phyloP scores from a whole-genome alignment of 176 grass and related monocot species.

The Elymus sibiricus region DNA sequence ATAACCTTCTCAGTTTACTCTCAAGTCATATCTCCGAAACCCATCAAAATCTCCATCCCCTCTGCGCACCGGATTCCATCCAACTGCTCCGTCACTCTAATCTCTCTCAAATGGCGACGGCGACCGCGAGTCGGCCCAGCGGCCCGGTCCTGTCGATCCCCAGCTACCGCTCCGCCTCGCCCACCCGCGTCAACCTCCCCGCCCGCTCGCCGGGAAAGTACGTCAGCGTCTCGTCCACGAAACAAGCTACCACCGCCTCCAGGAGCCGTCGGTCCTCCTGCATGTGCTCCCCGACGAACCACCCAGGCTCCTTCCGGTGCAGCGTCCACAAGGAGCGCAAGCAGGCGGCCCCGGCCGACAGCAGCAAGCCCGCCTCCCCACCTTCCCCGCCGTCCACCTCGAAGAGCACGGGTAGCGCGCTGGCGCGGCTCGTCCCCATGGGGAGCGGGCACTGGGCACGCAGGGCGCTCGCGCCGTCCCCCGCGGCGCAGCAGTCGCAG shows the following conservation, averaged over 20 bases:
- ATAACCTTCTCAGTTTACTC: neutral
- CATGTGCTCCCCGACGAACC: constrained; percentile 68
- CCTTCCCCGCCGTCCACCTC: neutral
- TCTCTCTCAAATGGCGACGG: neutral
- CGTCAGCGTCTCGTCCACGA: constrained; percentile 25
- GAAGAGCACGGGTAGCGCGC: constrained; percentile 42
- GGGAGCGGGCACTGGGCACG: constrained; percentile 54
- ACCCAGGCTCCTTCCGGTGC: constrained; percentile 67
- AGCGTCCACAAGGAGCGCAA: constrained; percentile 51
- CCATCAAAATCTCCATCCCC: too few relatives aligned
- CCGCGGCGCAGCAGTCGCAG: constrained; percentile 47
- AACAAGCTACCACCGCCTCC: neutral
- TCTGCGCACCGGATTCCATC: neutral
- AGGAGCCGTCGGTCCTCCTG: constrained; percentile 31
- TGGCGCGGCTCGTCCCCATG: constrained; percentile 43
- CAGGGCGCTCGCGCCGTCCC: constrained; percentile 38
- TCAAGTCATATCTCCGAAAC: neutral
- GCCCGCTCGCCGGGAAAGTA: neutral
- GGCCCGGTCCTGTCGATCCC: neutral
- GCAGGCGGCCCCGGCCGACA: neutral
- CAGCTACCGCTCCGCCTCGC: neutral
- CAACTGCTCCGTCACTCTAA: neutral
- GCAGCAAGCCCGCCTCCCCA: neutral
- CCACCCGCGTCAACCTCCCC: neutral
- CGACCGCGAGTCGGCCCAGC: neutral